Base-by-base conservation (phyloP, 1,284 basidiomycete genomes). In the Flammula alnicola region DNA sequence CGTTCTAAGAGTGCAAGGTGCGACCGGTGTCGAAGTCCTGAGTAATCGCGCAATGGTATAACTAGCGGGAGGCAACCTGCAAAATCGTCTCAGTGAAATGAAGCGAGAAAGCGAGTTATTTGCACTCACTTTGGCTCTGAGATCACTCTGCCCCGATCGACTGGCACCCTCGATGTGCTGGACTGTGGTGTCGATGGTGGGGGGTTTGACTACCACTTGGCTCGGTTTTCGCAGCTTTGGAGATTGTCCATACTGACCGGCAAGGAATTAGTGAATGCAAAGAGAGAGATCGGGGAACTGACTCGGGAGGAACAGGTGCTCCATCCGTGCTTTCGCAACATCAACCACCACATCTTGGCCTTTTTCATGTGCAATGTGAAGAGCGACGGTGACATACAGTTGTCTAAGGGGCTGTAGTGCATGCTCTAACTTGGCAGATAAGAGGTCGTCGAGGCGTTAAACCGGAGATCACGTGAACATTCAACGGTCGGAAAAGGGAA, bases 321-420 rank as follows among this genome's bases (percentile, higher is more conserved):
- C 51, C 38, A 57, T n/a, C 57, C 59, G 54, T 30, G 58, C 57
- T 26, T 47, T 51, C 20, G 59, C 56, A 25, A 55, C 25, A 23
- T 57, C 32, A n/a, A 57, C 26, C 16, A 60, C 54, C 22, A 36
- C 31, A 10, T 55, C 54, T 29, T n/a, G 9, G 16, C 58, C 56
- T 47, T 60, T 56, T 8, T 22, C n/a, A 30, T 55, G 33, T 33
- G 61, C 60, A 41, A 62, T 53, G 27, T 59, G 49, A 27, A 63
- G 56, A 19, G 51, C 47, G 8, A 57, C 47, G 23, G 61, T 54
- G 2, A 52, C 54, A 35, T 63, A 57, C 44, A 55, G 49, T 45
- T 49, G 39, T 16, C 59, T 58, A 32, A 33, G 22, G 2, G 44
- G 33, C 38, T 51, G 17, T 8, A 56, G 58, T 10, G 58, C 59